A percentile compares a stretch with the other conserved stretches of the same genome.
Evolutionary conservation across 2,329 filamentous ascomycete species (phyloP).

Genomic region (Davidsoniella virescens): DNA sequence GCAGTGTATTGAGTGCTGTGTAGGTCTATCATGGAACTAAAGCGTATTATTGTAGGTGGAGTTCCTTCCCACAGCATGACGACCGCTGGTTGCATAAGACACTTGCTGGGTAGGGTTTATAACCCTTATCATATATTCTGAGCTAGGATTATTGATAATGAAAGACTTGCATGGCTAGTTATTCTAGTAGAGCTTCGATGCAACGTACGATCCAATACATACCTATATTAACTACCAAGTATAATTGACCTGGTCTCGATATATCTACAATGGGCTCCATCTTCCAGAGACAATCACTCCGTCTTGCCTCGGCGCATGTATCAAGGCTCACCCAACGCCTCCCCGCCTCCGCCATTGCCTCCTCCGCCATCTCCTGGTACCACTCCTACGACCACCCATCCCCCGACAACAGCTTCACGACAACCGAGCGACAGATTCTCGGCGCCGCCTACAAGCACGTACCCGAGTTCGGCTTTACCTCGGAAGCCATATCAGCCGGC

Average conservation of each 20-base stretch:
- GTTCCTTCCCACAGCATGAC: no score
- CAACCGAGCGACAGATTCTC: slow-evolving; percentile 60
- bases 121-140: no score
- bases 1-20: no score
- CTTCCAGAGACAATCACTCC: background rate
- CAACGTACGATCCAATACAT: no score
- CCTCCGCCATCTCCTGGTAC: slow-evolving; percentile 28
- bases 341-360: background rate
- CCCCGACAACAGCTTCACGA: slow-evolving; percentile 44
- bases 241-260: background rate
- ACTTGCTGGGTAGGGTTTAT: no score
- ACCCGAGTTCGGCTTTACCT: slow-evolving; percentile 67
- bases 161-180: no score
- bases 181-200: no score
- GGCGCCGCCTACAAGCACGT: slow-evolving; percentile 65
- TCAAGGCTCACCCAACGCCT: background rate
- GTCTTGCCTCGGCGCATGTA: background rate
- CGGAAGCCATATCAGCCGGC: slow-evolving; percentile 54
- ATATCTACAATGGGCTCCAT: background rate
- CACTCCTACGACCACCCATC: slow-evolving; percentile 57
- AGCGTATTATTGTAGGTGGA: no score
- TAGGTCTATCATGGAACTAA: no score
- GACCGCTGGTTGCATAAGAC: no score
- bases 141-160: no score
- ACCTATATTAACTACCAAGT: background rate